phyloP scores from a whole-genome alignment of 2,329 filamentous ascomycete genomes.

The Colletotrichum sp. region DNA sequence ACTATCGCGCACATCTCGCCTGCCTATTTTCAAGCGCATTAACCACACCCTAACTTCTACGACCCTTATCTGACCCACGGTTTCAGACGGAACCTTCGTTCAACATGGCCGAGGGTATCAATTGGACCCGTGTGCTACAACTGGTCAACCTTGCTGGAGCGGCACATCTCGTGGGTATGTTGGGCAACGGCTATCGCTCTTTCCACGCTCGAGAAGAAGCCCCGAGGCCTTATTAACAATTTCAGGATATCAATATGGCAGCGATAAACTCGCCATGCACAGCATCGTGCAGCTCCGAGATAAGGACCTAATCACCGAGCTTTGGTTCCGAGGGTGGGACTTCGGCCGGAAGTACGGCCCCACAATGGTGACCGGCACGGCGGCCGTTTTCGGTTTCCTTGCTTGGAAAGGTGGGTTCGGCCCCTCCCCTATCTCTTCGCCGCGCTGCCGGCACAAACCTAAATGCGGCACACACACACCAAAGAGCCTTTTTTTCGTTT shows the following conservation, averaged over 20 bases:
- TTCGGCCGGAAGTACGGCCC: background rate
- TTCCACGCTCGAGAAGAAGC: background rate
- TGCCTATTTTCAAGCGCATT: background rate
- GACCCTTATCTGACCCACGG: background rate
- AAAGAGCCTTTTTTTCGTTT: background rate
- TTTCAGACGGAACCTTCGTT: background rate
- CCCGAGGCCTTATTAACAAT: background rate
- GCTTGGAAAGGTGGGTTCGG: background rate
- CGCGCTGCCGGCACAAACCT: background rate
- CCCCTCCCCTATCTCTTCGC: background rate
- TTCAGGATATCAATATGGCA: background rate
- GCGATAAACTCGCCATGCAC: background rate
- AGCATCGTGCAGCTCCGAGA: background rate
- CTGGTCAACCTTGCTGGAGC: background rate
- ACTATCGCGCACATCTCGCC: background rate
- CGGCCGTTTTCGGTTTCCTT: background rate
- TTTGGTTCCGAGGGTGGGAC: background rate
- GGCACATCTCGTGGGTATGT: background rate
- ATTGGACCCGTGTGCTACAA: background rate
- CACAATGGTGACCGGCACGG: background rate
- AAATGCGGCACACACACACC: background rate
- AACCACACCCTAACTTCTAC: background rate
- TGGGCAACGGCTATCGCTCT: fast-evolving
- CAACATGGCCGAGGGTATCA: background rate
- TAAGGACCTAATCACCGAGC: background rate